Evolutionary conservation across 306 rosid genomes (phyloP).

Genomic region (Prosopis cineraria): DNA sequence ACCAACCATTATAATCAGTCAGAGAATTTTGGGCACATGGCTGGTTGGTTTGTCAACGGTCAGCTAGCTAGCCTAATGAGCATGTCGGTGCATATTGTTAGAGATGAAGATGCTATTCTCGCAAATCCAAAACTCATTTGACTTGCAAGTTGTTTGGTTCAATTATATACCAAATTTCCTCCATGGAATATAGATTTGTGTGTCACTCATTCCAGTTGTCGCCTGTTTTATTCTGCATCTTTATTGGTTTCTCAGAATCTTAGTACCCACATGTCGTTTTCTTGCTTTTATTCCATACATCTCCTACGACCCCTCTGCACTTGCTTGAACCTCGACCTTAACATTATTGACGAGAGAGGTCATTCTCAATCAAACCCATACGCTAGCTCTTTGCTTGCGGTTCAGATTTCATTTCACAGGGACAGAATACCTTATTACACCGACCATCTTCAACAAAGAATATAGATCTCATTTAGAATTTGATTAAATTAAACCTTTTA

Average conservation of each 20-base stretch:
- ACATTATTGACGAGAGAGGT: background rate
- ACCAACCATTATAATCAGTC: background rate
- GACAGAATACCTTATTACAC: too few relatives aligned
- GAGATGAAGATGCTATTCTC: background rate
- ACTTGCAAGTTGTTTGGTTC: background rate
- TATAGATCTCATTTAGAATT: background rate
- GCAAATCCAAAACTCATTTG: background rate
- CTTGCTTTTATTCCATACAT: slow-evolving; percentile 9
- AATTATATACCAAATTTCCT: slow-evolving; percentile 4
- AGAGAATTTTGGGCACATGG: background rate
- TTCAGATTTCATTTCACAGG: background rate
- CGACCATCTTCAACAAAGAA: background rate
- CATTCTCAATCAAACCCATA: background rate
- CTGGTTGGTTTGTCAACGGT: background rate
- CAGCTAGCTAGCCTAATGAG: background rate
- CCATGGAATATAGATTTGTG: slow-evolving; percentile 6
- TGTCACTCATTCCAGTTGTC: background rate
- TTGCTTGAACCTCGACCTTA: background rate
- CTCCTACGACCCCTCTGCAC: background rate
- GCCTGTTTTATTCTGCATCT: background rate
- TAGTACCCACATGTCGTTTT: background rate
- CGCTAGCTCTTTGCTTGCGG: background rate
- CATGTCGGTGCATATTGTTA: background rate
- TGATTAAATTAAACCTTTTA: background rate
- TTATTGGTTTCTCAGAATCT: background rate